phyloP scores from a whole-genome alignment of 1,284 basidiomycete species.

The Rhizopogon hawkerae region DNA sequence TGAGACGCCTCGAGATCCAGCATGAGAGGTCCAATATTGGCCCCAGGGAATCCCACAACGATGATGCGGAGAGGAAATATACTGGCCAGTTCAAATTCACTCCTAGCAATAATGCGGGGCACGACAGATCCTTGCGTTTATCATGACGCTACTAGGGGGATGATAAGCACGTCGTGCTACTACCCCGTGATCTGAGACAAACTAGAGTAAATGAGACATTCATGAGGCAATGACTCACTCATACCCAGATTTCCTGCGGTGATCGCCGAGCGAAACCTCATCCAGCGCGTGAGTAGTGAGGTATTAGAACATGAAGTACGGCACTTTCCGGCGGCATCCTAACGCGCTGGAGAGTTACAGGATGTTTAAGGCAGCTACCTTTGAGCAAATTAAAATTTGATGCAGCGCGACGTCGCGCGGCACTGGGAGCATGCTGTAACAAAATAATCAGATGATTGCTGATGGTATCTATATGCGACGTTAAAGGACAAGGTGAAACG shows the following conservation, averaged over 20 bases:
- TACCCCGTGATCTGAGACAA: neutral
- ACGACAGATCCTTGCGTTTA: neutral
- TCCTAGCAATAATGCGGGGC: neutral
- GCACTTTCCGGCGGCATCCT: neutral
- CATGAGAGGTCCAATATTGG: neutral
- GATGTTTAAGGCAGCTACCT: neutral
- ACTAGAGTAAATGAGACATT: neutral
- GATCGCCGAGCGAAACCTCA: neutral
- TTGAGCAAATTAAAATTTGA: neutral
- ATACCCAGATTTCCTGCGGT: neutral
- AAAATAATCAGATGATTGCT: neutral
- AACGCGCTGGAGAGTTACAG: neutral
- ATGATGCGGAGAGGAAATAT: neutral
- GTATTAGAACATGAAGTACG: neutral
- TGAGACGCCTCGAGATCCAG: neutral
- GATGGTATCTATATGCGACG: neutral
- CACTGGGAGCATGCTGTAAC: neutral
- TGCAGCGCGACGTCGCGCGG: neutral
- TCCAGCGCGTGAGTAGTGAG: neutral
- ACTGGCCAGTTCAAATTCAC: neutral
- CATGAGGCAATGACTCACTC: neutral
- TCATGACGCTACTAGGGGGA: no score
- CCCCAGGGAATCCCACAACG: neutral
- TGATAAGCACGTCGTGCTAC: neutral
- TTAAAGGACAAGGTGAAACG: neutral